Percentiles rank a stretch among this genome's conserved stretches.
Evolutionary conservation across 2,329 filamentous ascomycete species (phyloP).

Genomic region (Penicillium occitanis): DNA sequence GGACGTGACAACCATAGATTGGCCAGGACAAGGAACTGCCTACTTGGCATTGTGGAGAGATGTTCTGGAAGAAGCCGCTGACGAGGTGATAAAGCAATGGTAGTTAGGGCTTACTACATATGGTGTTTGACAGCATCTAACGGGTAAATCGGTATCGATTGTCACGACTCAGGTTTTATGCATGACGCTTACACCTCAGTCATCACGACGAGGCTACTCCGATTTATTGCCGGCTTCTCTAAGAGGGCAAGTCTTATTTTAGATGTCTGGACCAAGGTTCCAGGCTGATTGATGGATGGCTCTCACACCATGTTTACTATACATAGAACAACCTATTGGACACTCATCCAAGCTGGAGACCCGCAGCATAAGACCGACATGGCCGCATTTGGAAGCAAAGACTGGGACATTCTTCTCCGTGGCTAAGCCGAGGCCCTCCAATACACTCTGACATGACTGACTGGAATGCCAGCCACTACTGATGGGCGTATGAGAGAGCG

Average conservation of each 20-base stretch:
- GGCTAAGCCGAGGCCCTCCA: slow-evolving; percentile 25
- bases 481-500: slow-evolving; percentile 13
- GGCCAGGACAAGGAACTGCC: slow-evolving; percentile 5
- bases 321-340: slow-evolving; percentile 23
- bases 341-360: slow-evolving; percentile 24
- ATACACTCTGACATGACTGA: slow-evolving; percentile 23
- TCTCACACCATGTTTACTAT: slow-evolving; percentile 15
- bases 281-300: slow-evolving; percentile 12
- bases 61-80: neutral
- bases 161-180: neutral
- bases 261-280: slow-evolving; percentile 18
- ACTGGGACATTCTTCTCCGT: slow-evolving; percentile 37
- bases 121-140: neutral
- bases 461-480: slow-evolving; percentile 31
- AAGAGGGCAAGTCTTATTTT: slow-evolving; percentile 5
- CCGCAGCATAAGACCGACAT: slow-evolving; percentile 31
- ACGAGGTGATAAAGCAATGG: neutral
- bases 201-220: slow-evolving; percentile 7
- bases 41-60: slow-evolving; percentile 8
- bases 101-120: neutral
- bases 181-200: slow-evolving; percentile 39
- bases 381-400: slow-evolving; percentile 36
- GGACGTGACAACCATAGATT: neutral
- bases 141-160: neutral
- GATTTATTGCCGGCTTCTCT: neutral